These are phyloP conservation scores for Stephania japonica DNA, from an alignment of 164 flowering plant genomes.

Conservation along the genomic window DNA sequence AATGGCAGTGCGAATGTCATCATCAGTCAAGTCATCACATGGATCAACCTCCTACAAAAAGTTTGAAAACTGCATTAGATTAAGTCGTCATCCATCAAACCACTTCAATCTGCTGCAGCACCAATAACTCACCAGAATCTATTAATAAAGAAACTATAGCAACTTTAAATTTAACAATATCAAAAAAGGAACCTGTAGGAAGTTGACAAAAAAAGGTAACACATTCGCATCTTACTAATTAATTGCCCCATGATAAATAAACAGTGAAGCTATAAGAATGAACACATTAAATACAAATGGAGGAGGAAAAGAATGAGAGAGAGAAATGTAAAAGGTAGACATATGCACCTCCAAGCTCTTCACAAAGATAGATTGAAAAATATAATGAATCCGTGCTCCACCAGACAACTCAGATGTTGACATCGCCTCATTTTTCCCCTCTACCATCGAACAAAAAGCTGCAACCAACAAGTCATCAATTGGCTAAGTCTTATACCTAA, in stretches of 20 bases:
- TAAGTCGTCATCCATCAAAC: neutral
- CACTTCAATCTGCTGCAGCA: neutral
- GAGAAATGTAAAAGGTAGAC: neutral
- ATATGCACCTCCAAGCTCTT: slow-evolving; percentile 83
- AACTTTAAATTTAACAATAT: neutral
- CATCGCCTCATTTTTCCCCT: slow-evolving; percentile 95
- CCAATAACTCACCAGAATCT: neutral
- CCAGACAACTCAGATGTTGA: slow-evolving; percentile 95
- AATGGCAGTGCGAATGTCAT: slow-evolving; percentile 86
- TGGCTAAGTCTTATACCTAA: neutral
- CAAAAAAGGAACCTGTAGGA: neutral
- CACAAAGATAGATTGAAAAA: slow-evolving; percentile 87
- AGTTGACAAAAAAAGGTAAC: neutral
- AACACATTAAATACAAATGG: neutral
- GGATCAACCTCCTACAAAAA: slow-evolving; percentile 88
- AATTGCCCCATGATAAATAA: neutral
- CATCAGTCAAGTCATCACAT: slow-evolving; percentile 93
- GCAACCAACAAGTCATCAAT: slow-evolving; percentile 22
- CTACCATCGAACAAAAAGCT: slow-evolving; percentile 92
- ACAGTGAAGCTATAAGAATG: neutral
- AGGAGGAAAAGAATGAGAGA: neutral
- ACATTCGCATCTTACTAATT: neutral
- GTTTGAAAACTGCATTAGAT: neutral
- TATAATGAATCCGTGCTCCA: slow-evolving; percentile 93
- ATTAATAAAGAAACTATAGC: neutral